These are phyloP conservation scores for Nigrospora oryzae DNA, from an alignment of 2,329 filamentous ascomycete genomes.

Conservation along the genomic window DNA sequence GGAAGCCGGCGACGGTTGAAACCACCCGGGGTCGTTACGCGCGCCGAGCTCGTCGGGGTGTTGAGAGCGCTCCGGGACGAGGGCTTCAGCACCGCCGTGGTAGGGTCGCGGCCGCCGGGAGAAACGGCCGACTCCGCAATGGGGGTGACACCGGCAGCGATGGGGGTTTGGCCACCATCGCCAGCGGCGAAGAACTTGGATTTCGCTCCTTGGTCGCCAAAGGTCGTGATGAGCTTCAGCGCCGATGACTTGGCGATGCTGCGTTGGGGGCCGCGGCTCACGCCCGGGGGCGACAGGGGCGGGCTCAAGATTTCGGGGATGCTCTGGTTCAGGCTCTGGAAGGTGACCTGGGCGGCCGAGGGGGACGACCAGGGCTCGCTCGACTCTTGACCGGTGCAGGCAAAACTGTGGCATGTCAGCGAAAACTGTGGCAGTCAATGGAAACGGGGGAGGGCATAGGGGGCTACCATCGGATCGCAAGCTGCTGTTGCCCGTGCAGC, in stretches of 20 bases:
- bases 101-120: constrained; percentile 57
- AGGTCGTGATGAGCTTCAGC: constrained; percentile 85
- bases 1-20: constrained; percentile 60
- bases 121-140: constrained; percentile 75
- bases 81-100: constrained; percentile 60
- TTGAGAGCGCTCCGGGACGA: constrained; percentile 61
- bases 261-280: constrained; percentile 49
- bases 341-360: constrained; percentile 55
- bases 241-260: constrained; percentile 72
- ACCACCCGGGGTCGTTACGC: constrained; percentile 50
- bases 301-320: constrained; percentile 59
- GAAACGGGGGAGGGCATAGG: not conserved
- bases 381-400: constrained; percentile 79
- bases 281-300: constrained; percentile 63
- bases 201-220: constrained; percentile 55
- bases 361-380: constrained; percentile 85
- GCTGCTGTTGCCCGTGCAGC: constrained; percentile 75
- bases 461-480: constrained; percentile 71
- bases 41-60: constrained; percentile 55
- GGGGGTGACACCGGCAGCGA: constrained; percentile 76
- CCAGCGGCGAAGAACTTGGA: constrained; percentile 53
- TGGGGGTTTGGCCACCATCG: constrained; percentile 61
- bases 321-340: constrained; percentile 42
- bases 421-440: not conserved
- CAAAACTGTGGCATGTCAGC: constrained; percentile 47